A percentile compares a stretch with the other conserved stretches of the same genome.
phyloP scores from a whole-genome alignment of 108 stramenopile genomes.

The Mayamaea pseudoterrestris region DNA sequence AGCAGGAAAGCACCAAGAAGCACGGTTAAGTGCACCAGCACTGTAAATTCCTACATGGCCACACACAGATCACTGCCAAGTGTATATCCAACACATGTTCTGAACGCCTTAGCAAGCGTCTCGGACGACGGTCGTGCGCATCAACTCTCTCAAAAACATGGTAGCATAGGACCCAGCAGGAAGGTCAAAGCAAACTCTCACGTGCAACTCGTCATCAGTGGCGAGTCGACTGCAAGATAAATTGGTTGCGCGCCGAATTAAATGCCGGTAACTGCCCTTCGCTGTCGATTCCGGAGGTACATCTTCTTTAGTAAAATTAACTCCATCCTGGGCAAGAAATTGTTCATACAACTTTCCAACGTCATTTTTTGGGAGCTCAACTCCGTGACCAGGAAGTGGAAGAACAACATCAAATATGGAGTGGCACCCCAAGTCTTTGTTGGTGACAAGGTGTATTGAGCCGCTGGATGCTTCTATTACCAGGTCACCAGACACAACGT shows the following conservation, averaged over 20 bases:
- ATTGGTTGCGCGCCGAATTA: constrained; percentile 29
- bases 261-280: constrained; percentile 62
- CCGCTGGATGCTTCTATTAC: constrained; percentile 17
- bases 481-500: constrained; percentile 49
- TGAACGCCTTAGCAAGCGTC: too few species aligned
- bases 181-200: constrained; percentile 35
- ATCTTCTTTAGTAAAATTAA: constrained; percentile 36
- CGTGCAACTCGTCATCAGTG: constrained; percentile 1
- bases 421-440: constrained; percentile 3
- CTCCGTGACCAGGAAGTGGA: constrained; percentile 58
- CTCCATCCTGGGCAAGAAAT: constrained; percentile 33
- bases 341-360: constrained; percentile 40
- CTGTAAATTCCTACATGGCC: too few species aligned
- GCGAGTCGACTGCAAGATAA: constrained; percentile 16
- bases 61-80: too few species aligned
- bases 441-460: constrained; percentile 16
- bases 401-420: constrained; percentile 30
- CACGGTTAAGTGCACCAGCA: too few species aligned
- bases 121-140: constrained; percentile 45
- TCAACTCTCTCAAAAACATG: constrained; percentile 67
- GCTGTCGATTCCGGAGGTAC: constrained; percentile 49
- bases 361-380: constrained; percentile 55
- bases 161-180: constrained; percentile 74
- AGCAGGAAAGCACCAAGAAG: too few species aligned
- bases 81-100: too few species aligned